Base-by-base conservation (phyloP, 2,329 filamentous ascomycete genomes). In the Rhynchosporium graminicola region DNA sequence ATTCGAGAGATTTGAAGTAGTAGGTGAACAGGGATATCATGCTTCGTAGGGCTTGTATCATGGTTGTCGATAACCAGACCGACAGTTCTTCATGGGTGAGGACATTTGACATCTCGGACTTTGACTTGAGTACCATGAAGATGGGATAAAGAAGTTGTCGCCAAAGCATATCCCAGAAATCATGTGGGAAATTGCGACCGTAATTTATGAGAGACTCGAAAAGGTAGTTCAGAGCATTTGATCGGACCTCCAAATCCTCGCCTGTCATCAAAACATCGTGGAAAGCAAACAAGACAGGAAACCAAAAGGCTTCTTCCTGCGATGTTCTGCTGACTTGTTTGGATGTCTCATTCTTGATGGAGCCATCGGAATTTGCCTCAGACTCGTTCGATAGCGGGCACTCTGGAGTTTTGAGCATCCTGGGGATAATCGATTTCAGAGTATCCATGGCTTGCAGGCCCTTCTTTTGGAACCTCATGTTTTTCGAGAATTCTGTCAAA, bases 1-100 rank as follows among this genome's bases (percentile, higher is more conserved):
- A 96, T 77, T 98, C 92, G 9, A 99, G 80, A 0, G 92, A 88
- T 63, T 96, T 91, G 68, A 99, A 99, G 77, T 98, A 99, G 77
- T 99, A 96, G 0, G 96, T 99, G 76, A 99, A 99, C 29, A 99
- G 84, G 0, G 92, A 94, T 71, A 99, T 98, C 91, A 99, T 97
- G 77, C 98, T 97, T 63, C 95, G 88, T 60, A 99, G 80, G 1
- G 95, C 95, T 76, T 99, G 95, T 46, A 99, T 99, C 91, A 99
- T 97, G 8, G 95, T 99, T 0, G 95, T 99, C 0, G 95, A 98
- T 29, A 99, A 82, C 95, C 95, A 99, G 2, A 99, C 95, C 0
- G 95, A 98, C 26, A 98, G 82, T 74, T 99, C 95, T 76, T 99
- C 96, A 71, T 97, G 93, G 72, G 94, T 98, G 42, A 94, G 84